phyloP scores from a whole-genome alignment of 2,329 filamentous ascomycete species.

The Cercospora canescens region DNA sequence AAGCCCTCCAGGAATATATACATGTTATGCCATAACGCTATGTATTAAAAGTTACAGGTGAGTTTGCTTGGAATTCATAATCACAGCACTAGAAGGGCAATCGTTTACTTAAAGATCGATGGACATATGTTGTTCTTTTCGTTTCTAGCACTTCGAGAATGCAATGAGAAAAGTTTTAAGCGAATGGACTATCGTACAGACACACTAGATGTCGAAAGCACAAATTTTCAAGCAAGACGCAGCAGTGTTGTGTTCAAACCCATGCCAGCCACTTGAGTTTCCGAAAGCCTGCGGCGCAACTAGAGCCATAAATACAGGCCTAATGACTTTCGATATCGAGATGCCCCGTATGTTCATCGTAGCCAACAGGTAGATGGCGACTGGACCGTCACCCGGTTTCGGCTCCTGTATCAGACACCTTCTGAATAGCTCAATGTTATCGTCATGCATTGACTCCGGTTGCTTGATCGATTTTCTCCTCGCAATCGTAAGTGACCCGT shows the following conservation, averaged over 20 bases:
- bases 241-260: background rate
- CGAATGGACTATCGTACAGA: background rate
- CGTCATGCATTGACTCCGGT: background rate
- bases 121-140: background rate
- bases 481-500: background rate
- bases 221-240: background rate
- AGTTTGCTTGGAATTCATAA: background rate
- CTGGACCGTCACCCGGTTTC: background rate
- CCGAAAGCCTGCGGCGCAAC: background rate
- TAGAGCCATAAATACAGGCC: background rate
- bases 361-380: background rate
- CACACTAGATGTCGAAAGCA: background rate
- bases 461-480: background rate
- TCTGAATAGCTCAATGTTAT: background rate
- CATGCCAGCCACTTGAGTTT: background rate
- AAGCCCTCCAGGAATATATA: background rate
- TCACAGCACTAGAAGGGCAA: background rate
- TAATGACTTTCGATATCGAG: background rate
- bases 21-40: background rate
- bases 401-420: background rate
- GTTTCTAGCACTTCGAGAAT: background rate
- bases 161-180: background rate
- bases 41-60: background rate
- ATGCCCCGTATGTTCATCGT: background rate
- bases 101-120: background rate